Conservation (phyloP, 2,329 filamentous ascomycete species). For the Verticillium nubilum region DNA sequence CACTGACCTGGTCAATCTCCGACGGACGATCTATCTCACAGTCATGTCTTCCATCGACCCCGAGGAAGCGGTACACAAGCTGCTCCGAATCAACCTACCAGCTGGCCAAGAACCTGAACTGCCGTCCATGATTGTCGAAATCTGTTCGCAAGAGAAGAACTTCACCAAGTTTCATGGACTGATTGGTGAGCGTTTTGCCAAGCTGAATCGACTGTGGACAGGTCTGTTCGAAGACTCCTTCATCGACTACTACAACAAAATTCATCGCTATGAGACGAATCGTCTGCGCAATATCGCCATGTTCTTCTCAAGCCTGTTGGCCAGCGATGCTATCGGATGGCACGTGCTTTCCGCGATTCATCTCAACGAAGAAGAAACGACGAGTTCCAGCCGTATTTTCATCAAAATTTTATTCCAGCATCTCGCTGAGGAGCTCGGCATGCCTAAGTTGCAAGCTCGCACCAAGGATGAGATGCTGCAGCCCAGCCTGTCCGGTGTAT, state of each 20-base stretch:
- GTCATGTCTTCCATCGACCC: constrained; percentile 96
- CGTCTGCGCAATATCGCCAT: constrained; percentile 89
- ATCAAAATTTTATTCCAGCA: constrained; percentile 98
- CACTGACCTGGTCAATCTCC: constrained; percentile 87
- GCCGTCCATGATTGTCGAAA: constrained; percentile 95
- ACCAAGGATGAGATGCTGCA: constrained; percentile 75
- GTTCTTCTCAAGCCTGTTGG: constrained; percentile 88
- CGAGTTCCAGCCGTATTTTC: constrained; percentile 93
- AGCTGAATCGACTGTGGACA: constrained; percentile 91
- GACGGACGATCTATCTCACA: constrained; percentile 92
- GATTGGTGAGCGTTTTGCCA: constrained; percentile 91
- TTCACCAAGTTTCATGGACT: constrained; percentile 97
- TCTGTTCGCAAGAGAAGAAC: constrained; percentile 91
- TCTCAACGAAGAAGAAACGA: constrained; percentile 95
- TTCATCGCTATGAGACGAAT: constrained; percentile 96
- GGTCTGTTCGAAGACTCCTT: constrained; percentile 90
- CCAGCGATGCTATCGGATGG: constrained; percentile 87
- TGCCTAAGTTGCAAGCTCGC: constrained; percentile 70
- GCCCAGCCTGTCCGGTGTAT: constrained; percentile 76
- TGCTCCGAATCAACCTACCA: constrained; percentile 90
- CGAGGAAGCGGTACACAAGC: constrained; percentile 94
- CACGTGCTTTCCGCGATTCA: constrained; percentile 80
- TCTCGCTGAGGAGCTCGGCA: constrained; percentile 78
- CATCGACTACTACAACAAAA: constrained; percentile 91
- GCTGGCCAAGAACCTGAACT: constrained; percentile 82